Conservation (phyloP, 2,329 filamentous ascomycete species). For the Cladosporium halotolerans region DNA sequence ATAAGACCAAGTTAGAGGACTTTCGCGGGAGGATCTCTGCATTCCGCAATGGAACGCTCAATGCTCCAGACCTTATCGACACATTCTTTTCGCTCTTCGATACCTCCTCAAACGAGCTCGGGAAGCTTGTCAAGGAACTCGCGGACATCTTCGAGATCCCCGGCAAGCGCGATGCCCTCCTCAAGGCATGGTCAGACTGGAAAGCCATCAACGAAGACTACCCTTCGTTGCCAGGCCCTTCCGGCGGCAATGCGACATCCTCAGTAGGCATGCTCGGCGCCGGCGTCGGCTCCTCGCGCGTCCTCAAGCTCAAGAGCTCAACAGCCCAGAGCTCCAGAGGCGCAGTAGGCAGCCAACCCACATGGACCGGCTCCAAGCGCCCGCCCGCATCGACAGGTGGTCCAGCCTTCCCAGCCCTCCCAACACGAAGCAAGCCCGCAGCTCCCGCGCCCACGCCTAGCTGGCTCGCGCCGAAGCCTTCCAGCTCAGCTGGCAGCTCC, state of each 20-base stretch:
- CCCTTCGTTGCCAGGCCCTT: slow-evolving; percentile 72
- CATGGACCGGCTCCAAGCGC: slow-evolving; percentile 45
- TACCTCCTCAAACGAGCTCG: slow-evolving; percentile 70
- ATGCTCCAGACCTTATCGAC: slow-evolving; percentile 73
- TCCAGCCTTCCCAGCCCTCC: slow-evolving; percentile 24
- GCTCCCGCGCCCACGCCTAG: slow-evolving; percentile 16
- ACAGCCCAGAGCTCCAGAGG: slow-evolving; percentile 62
- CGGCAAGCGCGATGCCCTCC: slow-evolving; percentile 63
- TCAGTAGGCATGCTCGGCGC: slow-evolving; percentile 39
- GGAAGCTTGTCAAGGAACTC: slow-evolving; percentile 83
- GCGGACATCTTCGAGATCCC: slow-evolving; percentile 88
- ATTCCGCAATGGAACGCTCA: slow-evolving; percentile 64
- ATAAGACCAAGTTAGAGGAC: slow-evolving; percentile 63
- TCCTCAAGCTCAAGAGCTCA: slow-evolving; percentile 63
- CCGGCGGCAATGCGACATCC: slow-evolving; percentile 57
- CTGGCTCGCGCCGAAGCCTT: slow-evolving; percentile 28
- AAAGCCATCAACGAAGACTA: slow-evolving; percentile 95
- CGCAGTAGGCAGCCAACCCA: slow-evolving; percentile 49
- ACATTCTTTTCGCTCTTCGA: slow-evolving; percentile 82
- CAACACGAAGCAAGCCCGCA: slow-evolving; percentile 16
- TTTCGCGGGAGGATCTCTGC: slow-evolving; percentile 77
- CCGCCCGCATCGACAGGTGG: slow-evolving; percentile 13
- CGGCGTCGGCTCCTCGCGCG: slow-evolving; percentile 53
- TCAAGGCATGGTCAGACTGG: slow-evolving; percentile 91
- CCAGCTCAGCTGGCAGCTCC: slow-evolving; percentile 23